Evolutionary conservation across 1,139 yeast genomes (phyloP).

Genomic region (Yamadazyma spencermartinsiae): DNA sequence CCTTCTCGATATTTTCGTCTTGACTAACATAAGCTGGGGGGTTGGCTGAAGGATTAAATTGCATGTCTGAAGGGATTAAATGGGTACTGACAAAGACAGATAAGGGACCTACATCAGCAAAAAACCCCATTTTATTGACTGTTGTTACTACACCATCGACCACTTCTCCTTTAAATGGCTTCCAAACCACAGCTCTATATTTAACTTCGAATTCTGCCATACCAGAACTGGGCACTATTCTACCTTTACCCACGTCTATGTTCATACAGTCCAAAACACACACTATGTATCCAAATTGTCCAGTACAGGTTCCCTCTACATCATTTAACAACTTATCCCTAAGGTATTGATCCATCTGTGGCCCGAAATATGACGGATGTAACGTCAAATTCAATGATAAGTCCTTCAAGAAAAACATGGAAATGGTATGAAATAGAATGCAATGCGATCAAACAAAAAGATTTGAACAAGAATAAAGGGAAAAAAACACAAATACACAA

Average conservation of each 20-base stretch:
- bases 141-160: constrained; percentile 95
- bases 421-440: not conserved
- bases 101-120: constrained; percentile 97
- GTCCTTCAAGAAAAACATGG: constrained; percentile 69
- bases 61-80: constrained; percentile 91
- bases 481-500: not conserved
- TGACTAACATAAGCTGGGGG: constrained; percentile 98
- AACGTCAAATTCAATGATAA: constrained; percentile 86
- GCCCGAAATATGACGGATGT: constrained; percentile 97
- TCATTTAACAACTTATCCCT: constrained; percentile 88
- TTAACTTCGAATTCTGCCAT: constrained; percentile 96
- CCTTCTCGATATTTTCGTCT: constrained; percentile 92
- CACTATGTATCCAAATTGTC: constrained; percentile 96
- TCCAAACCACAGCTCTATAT: constrained; percentile 96
- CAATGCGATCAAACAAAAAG: constrained; percentile 6
- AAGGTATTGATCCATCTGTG: constrained; percentile 92
- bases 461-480: not conserved
- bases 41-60: constrained; percentile 90
- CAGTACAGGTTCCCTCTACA: constrained; percentile 98
- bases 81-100: constrained; percentile 94
- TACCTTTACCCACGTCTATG: constrained; percentile 93
- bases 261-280: constrained; percentile 95
- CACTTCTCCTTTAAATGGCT: constrained; percentile 97
- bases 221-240: constrained; percentile 85
- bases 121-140: constrained; percentile 94